phyloP scores from a whole-genome alignment of 768 basidiomycete species.

The Trichaptum fuscoviolaceum region DNA sequence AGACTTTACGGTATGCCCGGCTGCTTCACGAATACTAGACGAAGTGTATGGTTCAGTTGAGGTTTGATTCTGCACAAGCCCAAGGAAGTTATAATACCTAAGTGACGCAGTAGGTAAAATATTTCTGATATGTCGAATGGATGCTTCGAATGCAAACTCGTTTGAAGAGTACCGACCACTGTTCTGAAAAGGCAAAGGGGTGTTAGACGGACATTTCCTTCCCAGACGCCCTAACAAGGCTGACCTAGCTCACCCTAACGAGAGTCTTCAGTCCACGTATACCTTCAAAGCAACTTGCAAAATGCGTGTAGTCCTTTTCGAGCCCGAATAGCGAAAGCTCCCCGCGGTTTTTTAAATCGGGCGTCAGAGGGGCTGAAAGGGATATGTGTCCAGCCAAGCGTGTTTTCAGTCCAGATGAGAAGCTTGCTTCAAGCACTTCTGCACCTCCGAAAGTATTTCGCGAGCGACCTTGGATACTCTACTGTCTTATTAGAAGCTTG shows the following conservation, averaged over 20 bases:
- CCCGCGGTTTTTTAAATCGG: constrained; percentile 59
- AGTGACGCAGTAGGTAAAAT: constrained; percentile 75
- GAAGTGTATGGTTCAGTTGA: background rate
- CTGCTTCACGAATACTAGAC: constrained; percentile 74
- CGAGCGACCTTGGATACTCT: constrained; percentile 78
- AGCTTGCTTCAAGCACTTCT: constrained; percentile 78
- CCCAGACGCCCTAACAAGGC: constrained; percentile 18
- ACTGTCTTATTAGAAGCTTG: constrained; percentile 6
- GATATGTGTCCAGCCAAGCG: constrained; percentile 74
- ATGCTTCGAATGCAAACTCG: constrained; percentile 81
- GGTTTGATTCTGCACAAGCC: background rate
- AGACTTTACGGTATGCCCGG: constrained; percentile 78
- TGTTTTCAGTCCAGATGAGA: constrained; percentile 84
- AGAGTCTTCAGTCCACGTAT: constrained; percentile 60
- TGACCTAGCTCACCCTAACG: constrained; percentile 70
- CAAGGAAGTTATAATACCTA: constrained; percentile 43
- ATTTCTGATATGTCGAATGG: constrained; percentile 67
- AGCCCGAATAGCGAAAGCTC: constrained; percentile 67
- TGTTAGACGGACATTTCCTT: background rate
- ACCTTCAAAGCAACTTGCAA: constrained; percentile 65
- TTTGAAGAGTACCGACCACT: constrained; percentile 41
- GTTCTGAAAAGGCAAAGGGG: background rate
- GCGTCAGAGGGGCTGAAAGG: constrained; percentile 54
- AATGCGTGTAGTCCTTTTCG: constrained; percentile 76
- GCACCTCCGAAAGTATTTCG: constrained; percentile 90